Percentiles rank a stretch among this genome's conserved stretches.
phyloP scores from a whole-genome alignment of 352 stramenopile genomes.

The Phytopythium cucurbitacearum region DNA sequence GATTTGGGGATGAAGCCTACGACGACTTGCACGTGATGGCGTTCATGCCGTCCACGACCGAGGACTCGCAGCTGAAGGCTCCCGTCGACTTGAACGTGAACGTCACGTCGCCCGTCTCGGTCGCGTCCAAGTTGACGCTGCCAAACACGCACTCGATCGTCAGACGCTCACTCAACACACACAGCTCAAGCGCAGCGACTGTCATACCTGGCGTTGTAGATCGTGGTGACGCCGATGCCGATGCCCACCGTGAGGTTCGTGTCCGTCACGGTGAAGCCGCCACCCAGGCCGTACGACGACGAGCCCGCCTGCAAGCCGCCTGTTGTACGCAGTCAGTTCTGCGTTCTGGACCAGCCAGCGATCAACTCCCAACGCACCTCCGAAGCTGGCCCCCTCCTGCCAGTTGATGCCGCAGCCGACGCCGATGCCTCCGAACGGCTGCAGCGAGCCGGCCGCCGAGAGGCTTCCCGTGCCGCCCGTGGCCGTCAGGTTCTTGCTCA shows the following conservation, averaged over 20 bases:
- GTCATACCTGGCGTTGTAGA: slow-evolving; percentile 5
- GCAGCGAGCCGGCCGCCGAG: slow-evolving; percentile 3
- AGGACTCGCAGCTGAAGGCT: slow-evolving; percentile 2
- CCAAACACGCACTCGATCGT: background rate
- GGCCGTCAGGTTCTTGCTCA: slow-evolving; percentile 1
- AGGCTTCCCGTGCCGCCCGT: slow-evolving; percentile 2
- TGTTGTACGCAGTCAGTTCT: background rate
- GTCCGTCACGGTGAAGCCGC: slow-evolving; percentile 6
- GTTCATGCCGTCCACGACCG: slow-evolving; percentile 4
- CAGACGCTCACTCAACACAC: too few relatives aligned
- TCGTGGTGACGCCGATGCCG: slow-evolving; percentile 3
- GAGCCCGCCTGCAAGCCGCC: slow-evolving; percentile 5
- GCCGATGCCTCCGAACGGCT: slow-evolving; percentile 6
- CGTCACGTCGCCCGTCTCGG: background rate
- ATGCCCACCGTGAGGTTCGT: slow-evolving; percentile 3
- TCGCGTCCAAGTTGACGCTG: slow-evolving; percentile 1
- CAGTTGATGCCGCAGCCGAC: slow-evolving; percentile 10
- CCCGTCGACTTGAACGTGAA: slow-evolving; percentile 2
- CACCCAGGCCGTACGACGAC: slow-evolving; percentile 2
- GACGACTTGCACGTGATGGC: slow-evolving; percentile 4
- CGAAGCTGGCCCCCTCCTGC: slow-evolving; percentile 3
- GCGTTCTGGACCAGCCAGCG: too few relatives aligned
- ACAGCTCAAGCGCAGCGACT: background rate
- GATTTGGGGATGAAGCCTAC: background rate
- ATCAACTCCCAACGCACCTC: background rate